Conservation (phyloP, 176 grass and related monocot genomes). For the Avena insularis region DNA sequence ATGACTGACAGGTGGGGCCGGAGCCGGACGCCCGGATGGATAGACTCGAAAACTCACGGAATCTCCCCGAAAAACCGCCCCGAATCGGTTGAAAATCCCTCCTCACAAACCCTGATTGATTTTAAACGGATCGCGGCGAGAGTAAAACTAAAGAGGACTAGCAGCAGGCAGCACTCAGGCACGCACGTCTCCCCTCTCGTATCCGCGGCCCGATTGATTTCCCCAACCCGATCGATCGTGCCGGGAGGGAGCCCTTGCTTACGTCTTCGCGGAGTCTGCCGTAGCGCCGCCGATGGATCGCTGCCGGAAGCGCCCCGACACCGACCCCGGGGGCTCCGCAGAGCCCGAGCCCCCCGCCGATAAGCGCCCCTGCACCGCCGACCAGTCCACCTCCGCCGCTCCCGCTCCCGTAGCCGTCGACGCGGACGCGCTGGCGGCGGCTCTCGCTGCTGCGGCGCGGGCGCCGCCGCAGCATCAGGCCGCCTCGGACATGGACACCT, state of each 20-base stretch:
- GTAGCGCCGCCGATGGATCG: slow-evolving; percentile 66
- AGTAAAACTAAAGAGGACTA: neutral
- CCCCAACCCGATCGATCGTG: slow-evolving; percentile 38
- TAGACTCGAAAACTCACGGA: slow-evolving; percentile 6
- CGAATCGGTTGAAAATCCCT: slow-evolving; percentile 21
- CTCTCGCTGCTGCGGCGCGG: neutral
- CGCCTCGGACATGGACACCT: slow-evolving; percentile 69
- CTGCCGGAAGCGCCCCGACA: slow-evolving; percentile 84
- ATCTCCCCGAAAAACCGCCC: slow-evolving; percentile 31
- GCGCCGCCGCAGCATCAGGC: slow-evolving; percentile 13
- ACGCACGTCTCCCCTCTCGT: slow-evolving; percentile 37
- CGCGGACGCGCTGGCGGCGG: neutral
- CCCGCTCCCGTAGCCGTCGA: neutral
- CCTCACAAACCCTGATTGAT: neutral
- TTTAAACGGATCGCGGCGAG: slow-evolving; percentile 34
- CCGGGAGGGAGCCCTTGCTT: neutral
- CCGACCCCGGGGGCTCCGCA: slow-evolving; percentile 51
- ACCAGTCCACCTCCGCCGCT: slow-evolving; percentile 42
- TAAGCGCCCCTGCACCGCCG: slow-evolving; percentile 89
- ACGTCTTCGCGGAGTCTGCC: slow-evolving; percentile 9
- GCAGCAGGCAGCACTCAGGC: neutral
- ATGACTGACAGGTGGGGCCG: slow-evolving; percentile 32
- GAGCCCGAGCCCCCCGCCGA: slow-evolving; percentile 64
- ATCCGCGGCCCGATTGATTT: slow-evolving; percentile 20
- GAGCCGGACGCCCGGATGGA: slow-evolving; percentile 1